Conservation (phyloP, 805 yeast species). For the Sungouiozyma ichnusensis region DNA sequence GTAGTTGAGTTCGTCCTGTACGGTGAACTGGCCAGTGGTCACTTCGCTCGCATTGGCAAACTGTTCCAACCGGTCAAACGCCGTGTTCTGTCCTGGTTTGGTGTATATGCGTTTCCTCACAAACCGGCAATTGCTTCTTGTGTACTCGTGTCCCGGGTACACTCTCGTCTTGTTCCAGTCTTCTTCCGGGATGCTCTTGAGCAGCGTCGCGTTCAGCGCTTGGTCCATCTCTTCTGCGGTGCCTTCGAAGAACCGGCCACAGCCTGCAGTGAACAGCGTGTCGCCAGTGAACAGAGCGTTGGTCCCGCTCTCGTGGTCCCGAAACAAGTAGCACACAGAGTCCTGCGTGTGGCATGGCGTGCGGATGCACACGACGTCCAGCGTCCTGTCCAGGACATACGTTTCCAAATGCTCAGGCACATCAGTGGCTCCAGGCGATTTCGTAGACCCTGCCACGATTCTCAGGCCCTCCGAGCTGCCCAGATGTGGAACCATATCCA, state of each 20-base stretch:
- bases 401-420: conserved; percentile 65
- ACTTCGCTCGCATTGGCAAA: conserved; percentile 47
- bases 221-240: conserved; percentile 67
- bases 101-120: conserved; percentile 52
- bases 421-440: conserved; percentile 47
- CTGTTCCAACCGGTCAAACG: conserved; percentile 43
- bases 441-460: conserved; percentile 62
- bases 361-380: conserved; percentile 70
- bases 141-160: conserved; percentile 95
- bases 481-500: conserved; percentile 21
- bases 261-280: conserved; percentile 86
- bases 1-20: conserved; percentile 67
- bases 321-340: conserved; percentile 76
- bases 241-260: conserved; percentile 97
- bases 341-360: conserved; percentile 99
- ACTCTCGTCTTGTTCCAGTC: conserved; percentile 42
- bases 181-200: conserved; percentile 43
- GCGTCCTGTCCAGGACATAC: conserved; percentile 21
- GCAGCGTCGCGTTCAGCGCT: conserved; percentile 50
- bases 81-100: conserved; percentile 31
- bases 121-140: conserved; percentile 69
- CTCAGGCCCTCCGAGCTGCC: conserved; percentile 39
- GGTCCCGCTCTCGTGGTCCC: conserved; percentile 51
- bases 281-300: conserved; percentile 89
- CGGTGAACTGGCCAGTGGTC: conserved; percentile 80